Evolutionary conservation across 495 filamentous ascomycete genomes (phyloP), one percentile per base, ranked within the genome.

Genomic region (Daldinia vernicosa): DNA sequence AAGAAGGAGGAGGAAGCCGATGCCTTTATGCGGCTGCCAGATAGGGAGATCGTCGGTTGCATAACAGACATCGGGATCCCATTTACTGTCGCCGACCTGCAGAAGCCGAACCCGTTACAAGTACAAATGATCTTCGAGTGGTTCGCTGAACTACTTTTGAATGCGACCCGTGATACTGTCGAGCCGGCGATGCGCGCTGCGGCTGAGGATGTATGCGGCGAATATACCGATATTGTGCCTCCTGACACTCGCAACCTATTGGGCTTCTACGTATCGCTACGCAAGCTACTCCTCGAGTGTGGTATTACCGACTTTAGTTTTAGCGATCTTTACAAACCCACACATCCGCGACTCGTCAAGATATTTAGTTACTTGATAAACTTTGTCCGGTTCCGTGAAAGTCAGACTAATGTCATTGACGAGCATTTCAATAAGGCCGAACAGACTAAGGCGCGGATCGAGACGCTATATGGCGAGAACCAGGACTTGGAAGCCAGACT

Each of bases 291-390:
- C 76, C 75, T 88, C 35, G 93, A 97, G 83, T 98, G 95, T 76
- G 92, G 93, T 43, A 92, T 99, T 67, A 89, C 88, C 66, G 95
- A 99, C 78, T 98, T 99, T 75, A 93, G 89, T 15, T 97, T 98
- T 80, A 87, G 88, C 30, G 95, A 99, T 75, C 79, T 99, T 6
- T 91, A 92, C 68, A 92, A 90, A 80, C 95, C 95, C 26, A 96
- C 93, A 12, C 91, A 93, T 75, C 90, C 90, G 59, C 90, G 95
- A 58, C 86, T 99, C 5, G 90, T 92, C 66, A 93, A 92, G 80
- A 94, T 98, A 65, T 94, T 98, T 74, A 95, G 91, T 28, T 98
- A 97, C 76, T 84, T 98, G 58, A 98, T 99, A 80, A 99, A 99
- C 80, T 99, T 99, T 80, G 93, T 97, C 56, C 88, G 95, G 54